phyloP scores from a whole-genome alignment of 2,329 filamentous ascomycete species.

The Colletotrichum sp. region DNA sequence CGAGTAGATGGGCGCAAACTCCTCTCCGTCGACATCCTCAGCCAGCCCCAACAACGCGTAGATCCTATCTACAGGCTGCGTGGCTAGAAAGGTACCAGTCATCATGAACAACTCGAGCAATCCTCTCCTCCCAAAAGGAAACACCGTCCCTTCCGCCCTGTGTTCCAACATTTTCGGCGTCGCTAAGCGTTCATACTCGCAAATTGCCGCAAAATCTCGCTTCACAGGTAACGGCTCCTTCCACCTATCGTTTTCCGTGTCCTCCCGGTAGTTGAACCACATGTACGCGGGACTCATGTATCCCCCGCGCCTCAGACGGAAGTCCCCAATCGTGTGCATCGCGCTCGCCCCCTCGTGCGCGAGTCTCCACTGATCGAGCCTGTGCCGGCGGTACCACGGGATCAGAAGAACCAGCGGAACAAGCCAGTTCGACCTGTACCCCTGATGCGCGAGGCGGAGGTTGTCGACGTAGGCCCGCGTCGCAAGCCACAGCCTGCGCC shows the following conservation, averaged over 20 bases:
- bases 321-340: background rate
- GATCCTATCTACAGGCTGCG: background rate
- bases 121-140: background rate
- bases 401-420: background rate
- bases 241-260: background rate
- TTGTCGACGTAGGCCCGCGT: background rate
- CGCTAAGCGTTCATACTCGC: background rate
- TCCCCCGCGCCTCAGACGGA: background rate
- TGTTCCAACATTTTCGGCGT: background rate
- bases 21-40: background rate
- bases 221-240: background rate
- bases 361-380: background rate
- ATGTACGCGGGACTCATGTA: background rate
- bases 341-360: background rate
- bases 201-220: background rate
- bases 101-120: background rate
- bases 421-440: background rate
- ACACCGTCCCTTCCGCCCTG: background rate
- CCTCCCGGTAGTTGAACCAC: background rate
- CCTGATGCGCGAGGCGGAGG: background rate
- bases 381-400: background rate
- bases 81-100: background rate
- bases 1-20: background rate
- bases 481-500: background rate
- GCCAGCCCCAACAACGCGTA: background rate